phyloP scores from a whole-genome alignment of 257 asterid species.

The Lycium ferocissimum region DNA sequence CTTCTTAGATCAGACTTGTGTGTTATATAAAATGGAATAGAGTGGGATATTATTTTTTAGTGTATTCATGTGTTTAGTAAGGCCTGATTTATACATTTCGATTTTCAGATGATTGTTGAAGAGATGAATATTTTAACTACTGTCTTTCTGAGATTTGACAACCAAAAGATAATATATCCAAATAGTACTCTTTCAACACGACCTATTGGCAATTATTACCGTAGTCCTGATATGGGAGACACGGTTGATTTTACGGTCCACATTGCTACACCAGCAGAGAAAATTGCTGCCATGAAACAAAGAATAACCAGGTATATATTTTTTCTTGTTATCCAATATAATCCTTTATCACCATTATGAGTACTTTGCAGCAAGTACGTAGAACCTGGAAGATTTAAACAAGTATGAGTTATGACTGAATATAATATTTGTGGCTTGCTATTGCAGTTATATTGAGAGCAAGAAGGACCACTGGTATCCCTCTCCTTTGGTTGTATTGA shows the following conservation, averaged over 20 bases:
- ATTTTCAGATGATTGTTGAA: constrained; percentile 79
- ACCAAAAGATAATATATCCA: constrained; percentile 70
- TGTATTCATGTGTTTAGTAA: neutral
- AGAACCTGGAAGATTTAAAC: neutral
- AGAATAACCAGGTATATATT: constrained; percentile 51
- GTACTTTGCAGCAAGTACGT: neutral
- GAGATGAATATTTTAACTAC: constrained; percentile 94
- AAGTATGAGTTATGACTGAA: neutral
- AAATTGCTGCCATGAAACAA: constrained; percentile 61
- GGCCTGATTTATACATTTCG: neutral
- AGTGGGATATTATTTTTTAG: neutral
- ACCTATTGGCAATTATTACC: constrained; percentile 72
- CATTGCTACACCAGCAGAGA: constrained; percentile 76
- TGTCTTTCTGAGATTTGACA: constrained; percentile 68
- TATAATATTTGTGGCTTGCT: neutral
- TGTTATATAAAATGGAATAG: neutral
- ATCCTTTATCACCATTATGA: neutral
- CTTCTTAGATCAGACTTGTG: neutral
- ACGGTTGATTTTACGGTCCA: constrained; percentile 66
- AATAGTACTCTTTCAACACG: constrained; percentile 70
- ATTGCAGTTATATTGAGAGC: constrained; percentile 52
- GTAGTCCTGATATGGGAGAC: constrained; percentile 93
- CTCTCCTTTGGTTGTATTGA: constrained; percentile 58
- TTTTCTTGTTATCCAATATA: neutral
- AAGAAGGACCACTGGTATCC: constrained; percentile 89